Percentiles rank a stretch among this genome's conserved stretches.
phyloP scores from a whole-genome alignment of 129 eudicot species.

The Lonicera japonica region DNA sequence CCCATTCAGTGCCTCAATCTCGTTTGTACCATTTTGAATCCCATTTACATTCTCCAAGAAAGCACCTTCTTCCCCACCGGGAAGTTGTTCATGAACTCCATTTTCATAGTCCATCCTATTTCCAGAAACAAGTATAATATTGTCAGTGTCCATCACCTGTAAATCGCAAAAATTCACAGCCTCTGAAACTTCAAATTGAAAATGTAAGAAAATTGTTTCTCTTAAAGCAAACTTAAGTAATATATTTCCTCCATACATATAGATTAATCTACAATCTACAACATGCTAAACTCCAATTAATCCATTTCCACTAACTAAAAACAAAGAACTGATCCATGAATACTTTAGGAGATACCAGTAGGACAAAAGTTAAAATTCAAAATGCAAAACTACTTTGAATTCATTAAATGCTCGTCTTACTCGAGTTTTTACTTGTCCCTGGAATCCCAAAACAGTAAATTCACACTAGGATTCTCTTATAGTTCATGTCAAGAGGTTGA shows the following conservation, averaged over 20 bases:
- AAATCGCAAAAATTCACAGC: constrained; percentile 6
- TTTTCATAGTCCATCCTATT: constrained; percentile 39
- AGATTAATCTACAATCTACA: no score
- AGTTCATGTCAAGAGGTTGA: no score
- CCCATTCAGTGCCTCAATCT: constrained; percentile 28
- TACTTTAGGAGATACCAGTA: no score
- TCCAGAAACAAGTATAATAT: constrained; percentile 25
- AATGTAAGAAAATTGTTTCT: neutral
- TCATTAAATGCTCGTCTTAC: no score
- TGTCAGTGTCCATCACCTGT: constrained; percentile 60
- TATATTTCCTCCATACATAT: no score
- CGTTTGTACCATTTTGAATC: neutral
- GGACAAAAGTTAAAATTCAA: no score
- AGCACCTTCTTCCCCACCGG: neutral
- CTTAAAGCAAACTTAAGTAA: neutral
- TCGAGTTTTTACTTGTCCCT: no score
- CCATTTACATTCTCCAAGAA: neutral
- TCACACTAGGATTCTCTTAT: no score
- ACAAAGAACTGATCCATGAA: neutral
- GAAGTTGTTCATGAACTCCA: constrained; percentile 23
- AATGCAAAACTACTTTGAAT: no score
- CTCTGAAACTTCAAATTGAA: constrained; percentile 1
- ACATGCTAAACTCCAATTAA: neutral
- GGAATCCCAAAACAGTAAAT: no score
- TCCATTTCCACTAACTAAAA: no score